Percentiles rank a stretch among this genome's conserved stretches.
These are phyloP conservation scores for Cladophialophora chaetospira DNA, from an alignment of 2,329 filamentous ascomycete genomes.

Conservation along the genomic window DNA sequence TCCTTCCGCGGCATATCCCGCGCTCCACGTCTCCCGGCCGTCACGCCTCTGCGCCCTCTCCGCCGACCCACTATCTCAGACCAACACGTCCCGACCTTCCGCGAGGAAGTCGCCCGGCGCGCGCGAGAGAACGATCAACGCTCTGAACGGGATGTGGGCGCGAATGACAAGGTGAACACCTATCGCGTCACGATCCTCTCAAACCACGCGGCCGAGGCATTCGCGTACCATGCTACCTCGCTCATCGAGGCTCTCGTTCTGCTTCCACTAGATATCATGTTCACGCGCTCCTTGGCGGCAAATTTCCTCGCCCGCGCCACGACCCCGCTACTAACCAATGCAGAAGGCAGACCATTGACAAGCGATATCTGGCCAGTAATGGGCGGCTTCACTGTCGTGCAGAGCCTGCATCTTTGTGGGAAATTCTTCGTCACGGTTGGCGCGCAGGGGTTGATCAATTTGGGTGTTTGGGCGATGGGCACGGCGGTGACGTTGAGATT, in stretches of 20 bases:
- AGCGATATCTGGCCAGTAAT: not conserved
- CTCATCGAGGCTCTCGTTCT: slow-evolving; percentile 22
- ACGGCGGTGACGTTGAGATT: slow-evolving; percentile 13
- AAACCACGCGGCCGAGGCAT: slow-evolving; percentile 19
- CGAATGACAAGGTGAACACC: slow-evolving; percentile 4
- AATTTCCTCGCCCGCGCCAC: slow-evolving; percentile 15
- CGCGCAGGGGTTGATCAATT: slow-evolving; percentile 20
- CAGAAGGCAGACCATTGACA: too few relatives aligned
- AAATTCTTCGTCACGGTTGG: slow-evolving; percentile 19
- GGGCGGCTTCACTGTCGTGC: not conserved
- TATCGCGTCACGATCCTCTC: slow-evolving; percentile 28
- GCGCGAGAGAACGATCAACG: not conserved
- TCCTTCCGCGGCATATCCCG: slow-evolving; percentile 23
- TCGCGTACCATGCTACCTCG: slow-evolving; percentile 17
- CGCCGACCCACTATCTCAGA: slow-evolving; percentile 31
- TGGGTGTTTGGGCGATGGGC: slow-evolving; percentile 20
- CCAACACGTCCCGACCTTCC: slow-evolving; percentile 16
- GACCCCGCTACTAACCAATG: too few relatives aligned
- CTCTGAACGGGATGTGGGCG: not conserved
- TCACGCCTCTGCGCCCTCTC: slow-evolving; percentile 19
- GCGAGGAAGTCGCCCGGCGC: slow-evolving; percentile 11
- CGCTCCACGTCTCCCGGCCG: slow-evolving; percentile 21
- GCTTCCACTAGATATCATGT: slow-evolving; percentile 27
- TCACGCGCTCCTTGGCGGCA: slow-evolving; percentile 15
- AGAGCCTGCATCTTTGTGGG: slow-evolving; percentile 14